phyloP scores from a whole-genome alignment of 2,329 filamentous ascomycete species.

The Teratosphaeria nubilosa region DNA sequence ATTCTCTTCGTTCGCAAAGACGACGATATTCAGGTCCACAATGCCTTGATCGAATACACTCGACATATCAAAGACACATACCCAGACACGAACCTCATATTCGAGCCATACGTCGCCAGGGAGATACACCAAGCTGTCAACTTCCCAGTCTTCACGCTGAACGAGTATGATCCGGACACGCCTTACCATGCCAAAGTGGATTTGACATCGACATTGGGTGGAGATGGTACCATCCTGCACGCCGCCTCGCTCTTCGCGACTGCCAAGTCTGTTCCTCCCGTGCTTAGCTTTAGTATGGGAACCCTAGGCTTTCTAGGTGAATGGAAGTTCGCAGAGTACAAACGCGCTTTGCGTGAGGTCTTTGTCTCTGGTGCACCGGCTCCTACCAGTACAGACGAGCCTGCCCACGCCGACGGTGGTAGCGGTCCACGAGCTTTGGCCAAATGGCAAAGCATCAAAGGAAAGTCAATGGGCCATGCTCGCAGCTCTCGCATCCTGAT shows the following conservation, averaged over 20 bases:
- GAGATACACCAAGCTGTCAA: constrained; percentile 59
- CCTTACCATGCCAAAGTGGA: constrained; percentile 72
- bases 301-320: constrained; percentile 90
- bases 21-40: constrained; percentile 44
- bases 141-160: constrained; percentile 58
- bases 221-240: constrained; percentile 82
- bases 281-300: constrained; percentile 94
- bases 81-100: constrained; percentile 67
- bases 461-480: constrained; percentile 68
- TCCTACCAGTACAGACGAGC: constrained; percentile 4
- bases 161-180: constrained; percentile 24
- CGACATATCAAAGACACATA: constrained; percentile 70
- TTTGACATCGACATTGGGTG: constrained; percentile 79
- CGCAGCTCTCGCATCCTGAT: constrained; percentile 69
- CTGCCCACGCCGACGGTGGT: constrained; percentile 1
- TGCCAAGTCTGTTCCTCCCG: constrained; percentile 70
- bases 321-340: constrained; percentile 92
- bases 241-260: constrained; percentile 81
- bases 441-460: constrained; percentile 63
- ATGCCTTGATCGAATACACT: constrained; percentile 49
- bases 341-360: constrained; percentile 81
- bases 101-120: constrained; percentile 66
- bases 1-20: constrained; percentile 60
- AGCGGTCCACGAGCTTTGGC: constrained; percentile 19
- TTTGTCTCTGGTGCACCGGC: constrained; percentile 64